Evolutionary conservation across 2,329 filamentous ascomycete species (phyloP), one percentile per base, ranked within the genome.

Genomic region (Aaosphaeria arxii): DNA sequence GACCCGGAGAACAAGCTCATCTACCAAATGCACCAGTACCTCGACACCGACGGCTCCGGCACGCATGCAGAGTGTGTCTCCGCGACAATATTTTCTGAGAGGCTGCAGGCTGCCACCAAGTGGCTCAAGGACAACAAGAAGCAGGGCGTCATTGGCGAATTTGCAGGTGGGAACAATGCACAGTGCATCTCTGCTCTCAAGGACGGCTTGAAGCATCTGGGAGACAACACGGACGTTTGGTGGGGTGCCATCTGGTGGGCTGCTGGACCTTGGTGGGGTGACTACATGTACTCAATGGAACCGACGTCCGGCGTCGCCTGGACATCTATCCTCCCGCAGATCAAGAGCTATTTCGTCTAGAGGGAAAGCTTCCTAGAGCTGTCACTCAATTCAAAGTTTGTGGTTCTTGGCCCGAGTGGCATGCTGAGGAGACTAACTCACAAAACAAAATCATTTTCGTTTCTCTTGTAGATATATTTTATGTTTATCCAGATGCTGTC

Each of bases 1-100:
- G 80, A 84, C 52, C 72, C 79, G 0, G 50, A 70, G 41, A 67
- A 81, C 66, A 80, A 79, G 58, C 72, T 83, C 48, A 66, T 83
- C 60, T 83, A 80, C 65, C 78, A 83, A 58, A 83, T 83, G 80
- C 80, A 84, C 61, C 80, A 83, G 67, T 84, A 83, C 57, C 79
- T 83, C 35, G 80, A 84, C 66, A 69, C 66, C 0, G 80, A 83
- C 50, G 75, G 77, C 45, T 78, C 74, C 2, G 80, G 80, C 6
- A 82, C 79, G 0, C 70, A 67, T 2, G 68, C 66, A 3, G 66
- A 68, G 30, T 84, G 81, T 58, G 78, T 81, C 11, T 74, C 63
- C 50, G 52, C 64, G 5, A 83, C 79, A n/a, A 79, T 83, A 51
- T 78, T 80, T 45, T 63, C 66, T 28, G 76, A 82, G 54, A 71